Evolutionary conservation across 805 yeast species (phyloP).

Genomic region (Myxozyma nipponensis): DNA sequence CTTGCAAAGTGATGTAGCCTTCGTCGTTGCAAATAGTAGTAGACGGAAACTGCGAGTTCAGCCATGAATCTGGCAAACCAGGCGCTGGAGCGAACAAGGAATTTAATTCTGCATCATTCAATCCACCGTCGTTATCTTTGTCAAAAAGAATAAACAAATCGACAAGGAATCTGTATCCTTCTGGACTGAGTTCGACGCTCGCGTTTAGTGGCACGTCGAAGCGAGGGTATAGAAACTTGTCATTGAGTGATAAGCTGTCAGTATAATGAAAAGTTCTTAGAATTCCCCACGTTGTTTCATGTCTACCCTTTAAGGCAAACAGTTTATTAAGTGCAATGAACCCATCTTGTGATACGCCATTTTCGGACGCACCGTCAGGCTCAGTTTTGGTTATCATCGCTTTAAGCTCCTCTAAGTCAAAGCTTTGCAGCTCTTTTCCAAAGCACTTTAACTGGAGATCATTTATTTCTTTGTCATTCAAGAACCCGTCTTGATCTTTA

Average conservation of each 20-base stretch:
- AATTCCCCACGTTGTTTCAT: conserved; percentile 97
- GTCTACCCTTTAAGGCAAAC: conserved; percentile 88
- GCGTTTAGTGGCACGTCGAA: conserved; percentile 69
- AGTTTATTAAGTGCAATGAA: conserved; percentile 72
- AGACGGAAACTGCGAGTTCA: conserved; percentile 75
- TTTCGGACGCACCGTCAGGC: conserved; percentile 32
- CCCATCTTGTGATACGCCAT: conserved; percentile 46
- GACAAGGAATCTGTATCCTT: conserved; percentile 86
- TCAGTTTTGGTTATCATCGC: conserved; percentile 36
- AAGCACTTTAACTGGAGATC: conserved; percentile 69
- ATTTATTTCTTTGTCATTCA: conserved; percentile 67
- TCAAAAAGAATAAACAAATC: conserved; percentile 86
- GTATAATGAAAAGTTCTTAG: conserved; percentile 85
- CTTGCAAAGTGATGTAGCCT: conserved; percentile 88
- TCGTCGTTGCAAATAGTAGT: conserved; percentile 87
- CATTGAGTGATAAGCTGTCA: conserved; percentile 80
- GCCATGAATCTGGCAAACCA: conserved; percentile 86
- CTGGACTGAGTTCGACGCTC: conserved; percentile 87
- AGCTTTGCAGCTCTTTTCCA: conserved; percentile 48
- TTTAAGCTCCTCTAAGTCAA: conserved; percentile 42
- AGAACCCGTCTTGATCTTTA: conserved; percentile 81
- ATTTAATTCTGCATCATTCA: conserved; percentile 66
- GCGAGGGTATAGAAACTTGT: conserved; percentile 68
- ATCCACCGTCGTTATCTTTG: conserved; percentile 94
- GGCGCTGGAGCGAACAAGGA: conserved; percentile 84